Conservation (phyloP, 2,329 filamentous ascomycete genomes). For the Venturia carpophila region DNA sequence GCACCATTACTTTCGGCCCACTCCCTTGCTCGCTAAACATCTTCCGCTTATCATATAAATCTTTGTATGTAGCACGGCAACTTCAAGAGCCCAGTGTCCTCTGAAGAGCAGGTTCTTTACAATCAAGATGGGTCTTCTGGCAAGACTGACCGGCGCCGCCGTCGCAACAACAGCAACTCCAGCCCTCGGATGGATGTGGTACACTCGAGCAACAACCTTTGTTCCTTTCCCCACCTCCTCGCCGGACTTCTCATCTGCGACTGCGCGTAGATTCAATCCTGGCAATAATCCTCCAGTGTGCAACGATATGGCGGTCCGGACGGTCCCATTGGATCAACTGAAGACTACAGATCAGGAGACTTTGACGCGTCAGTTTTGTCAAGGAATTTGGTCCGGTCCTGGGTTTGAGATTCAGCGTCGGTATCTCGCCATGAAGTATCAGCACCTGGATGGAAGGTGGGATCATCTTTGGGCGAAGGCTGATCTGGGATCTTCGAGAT, state of each 20-base stretch:
- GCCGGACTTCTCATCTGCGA: slow-evolving; percentile 25
- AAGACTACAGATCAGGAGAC: slow-evolving; percentile 27
- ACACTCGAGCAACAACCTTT: slow-evolving; percentile 32
- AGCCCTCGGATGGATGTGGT: slow-evolving; percentile 28
- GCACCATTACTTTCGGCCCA: not conserved
- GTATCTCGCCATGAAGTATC: slow-evolving; percentile 31
- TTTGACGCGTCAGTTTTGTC: slow-evolving; percentile 32
- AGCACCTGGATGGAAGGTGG: slow-evolving; percentile 27
- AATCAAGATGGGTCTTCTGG: slow-evolving; percentile 7
- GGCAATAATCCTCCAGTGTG: slow-evolving; percentile 31
- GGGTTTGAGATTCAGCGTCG: slow-evolving; percentile 31
- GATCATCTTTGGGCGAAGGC: slow-evolving; percentile 31
- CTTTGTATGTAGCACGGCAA: not conserved
- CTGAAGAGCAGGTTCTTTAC: not conserved
- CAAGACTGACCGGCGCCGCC: not conserved
- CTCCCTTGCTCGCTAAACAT: not conserved
- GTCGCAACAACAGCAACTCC: slow-evolving; percentile 7
- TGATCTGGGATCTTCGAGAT: slow-evolving; percentile 28
- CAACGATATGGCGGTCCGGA: slow-evolving; percentile 32
- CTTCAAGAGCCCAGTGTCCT: not conserved
- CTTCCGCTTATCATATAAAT: not conserved
- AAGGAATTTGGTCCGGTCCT: slow-evolving; percentile 32
- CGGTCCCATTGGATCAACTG: slow-evolving; percentile 30
- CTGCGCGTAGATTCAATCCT: slow-evolving; percentile 29
- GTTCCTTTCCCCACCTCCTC: slow-evolving; percentile 27